Base-by-base conservation (phyloP, 1,284 basidiomycete species). In the Pulchroboletus neoregius region DNA sequence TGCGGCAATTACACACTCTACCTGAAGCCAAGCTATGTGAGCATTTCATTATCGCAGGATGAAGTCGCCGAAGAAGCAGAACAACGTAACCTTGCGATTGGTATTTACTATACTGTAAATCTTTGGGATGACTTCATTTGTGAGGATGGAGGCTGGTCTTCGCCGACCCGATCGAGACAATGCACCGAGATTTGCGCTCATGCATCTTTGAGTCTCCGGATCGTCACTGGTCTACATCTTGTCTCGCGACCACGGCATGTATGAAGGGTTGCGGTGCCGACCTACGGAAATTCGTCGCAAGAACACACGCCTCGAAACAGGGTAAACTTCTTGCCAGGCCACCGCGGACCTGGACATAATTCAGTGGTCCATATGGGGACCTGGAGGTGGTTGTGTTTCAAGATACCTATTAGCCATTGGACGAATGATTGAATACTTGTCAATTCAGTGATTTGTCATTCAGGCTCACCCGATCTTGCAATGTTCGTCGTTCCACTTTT, bases 271-370 rank as follows among this genome's bases (percentile, higher is more conserved):
- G 16, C 47, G 56, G 53, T 42, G 39, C 60, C 57, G 54, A 45
- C 37, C 33, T 48, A 34, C 39, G 39, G 48, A 20, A 56, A 48
- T 45, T 39, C 32, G 40, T 44, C 27, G 31, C 24, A 35, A 37
- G 43, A 43, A 38, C 32, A 38, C 45, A 45, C 43, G 42, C 26
- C 35, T 30, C 7, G 20, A 38, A 13, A 30, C 28, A 35, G 33
- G 35, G 36, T 16, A 27, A 46, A 37, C 34, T 55, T 54, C 43
- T 53, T 24, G 34, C 46, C 43, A 39, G 44, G 46, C 54, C 36
- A 60, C 59, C 59, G 60, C 56, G 58, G 56, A 58, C 40, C 33
- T 46, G 54, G 41, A 43, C 44, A 41, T 43, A 45, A 43, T 24
- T 46, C 34, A 46, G 50, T 34, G n/a, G 46, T 35, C 44, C 34